Base-by-base conservation (phyloP, 2,329 filamentous ascomycete genomes). In the Xenoacremonium recifei region DNA sequence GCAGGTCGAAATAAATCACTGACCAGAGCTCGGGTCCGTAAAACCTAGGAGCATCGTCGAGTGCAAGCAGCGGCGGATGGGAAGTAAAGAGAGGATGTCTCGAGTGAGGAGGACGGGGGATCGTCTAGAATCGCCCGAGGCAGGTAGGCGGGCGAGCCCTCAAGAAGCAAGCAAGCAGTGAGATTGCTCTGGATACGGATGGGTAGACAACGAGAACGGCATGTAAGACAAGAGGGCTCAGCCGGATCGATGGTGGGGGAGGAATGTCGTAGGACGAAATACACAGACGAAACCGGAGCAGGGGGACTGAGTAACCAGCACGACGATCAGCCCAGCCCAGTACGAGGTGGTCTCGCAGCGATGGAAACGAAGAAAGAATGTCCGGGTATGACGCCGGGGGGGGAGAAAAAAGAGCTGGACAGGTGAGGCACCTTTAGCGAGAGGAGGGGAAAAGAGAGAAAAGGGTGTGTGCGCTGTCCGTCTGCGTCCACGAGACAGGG, bases 321-420 rank as follows among this genome's bases (percentile, higher is more conserved):
- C 36, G 44, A 50, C n/a, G 41, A 55, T 50, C 42, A 40, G 42
- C 48, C 29, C 15, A 53, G 40, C 48, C 48, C 43, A 47, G 37
- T 42, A 35, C 34, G 34, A 27, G 48, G 31, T 18, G 27, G 35
- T 53, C 31, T 18, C 23, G 23, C 23, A 27, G 23, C 23, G 23
- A 32, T 6, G 15, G 16, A 6, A 43, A 37, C 33, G 37, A 48
- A 48, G 46, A 50, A 53, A n/a, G n/a, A n/a, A n/a, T n/a, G n/a
- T n/a, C n/a, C n/a, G n/a, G 33, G 31, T 42, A 44, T 44, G 29
- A 16, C 9, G 13, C 23, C 23, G 23, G 23, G 23, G 23, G 13
- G 15, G 4, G 6, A 10, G 33, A 21, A 21, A 12, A 21, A 35
- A 21, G 32, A 10, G 11, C 32, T 6, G 17, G 17, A 15, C n/a